Conservation (phyloP, 768 basidiomycete genomes). For the Coprinellus micaceus region DNA sequence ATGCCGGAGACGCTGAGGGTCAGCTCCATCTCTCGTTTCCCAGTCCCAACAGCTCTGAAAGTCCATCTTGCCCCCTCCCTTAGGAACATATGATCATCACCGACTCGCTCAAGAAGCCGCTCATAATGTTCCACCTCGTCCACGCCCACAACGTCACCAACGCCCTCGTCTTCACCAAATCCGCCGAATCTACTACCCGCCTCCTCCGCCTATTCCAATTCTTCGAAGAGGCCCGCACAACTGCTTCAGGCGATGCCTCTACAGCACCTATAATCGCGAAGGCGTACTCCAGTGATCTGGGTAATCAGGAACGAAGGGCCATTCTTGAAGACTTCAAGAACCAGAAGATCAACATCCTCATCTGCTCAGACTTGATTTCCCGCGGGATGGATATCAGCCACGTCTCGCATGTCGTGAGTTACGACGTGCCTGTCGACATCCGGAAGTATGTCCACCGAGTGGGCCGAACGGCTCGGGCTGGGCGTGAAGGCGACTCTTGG, state of each 20-base stretch:
- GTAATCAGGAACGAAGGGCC: constrained; percentile 63
- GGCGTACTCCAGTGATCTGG: constrained; percentile 86
- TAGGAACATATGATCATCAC: constrained; percentile 89
- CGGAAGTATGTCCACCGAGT: constrained; percentile 97
- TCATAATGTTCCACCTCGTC: constrained; percentile 85
- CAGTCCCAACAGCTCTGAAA: neutral
- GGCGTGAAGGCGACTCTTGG: constrained; percentile 87
- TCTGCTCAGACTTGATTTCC: constrained; percentile 96
- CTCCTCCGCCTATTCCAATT: constrained; percentile 79
- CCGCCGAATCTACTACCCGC: constrained; percentile 82
- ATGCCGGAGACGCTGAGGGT: constrained; percentile 80
- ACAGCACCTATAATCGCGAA: constrained; percentile 42
- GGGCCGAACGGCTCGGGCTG: constrained; percentile 93
- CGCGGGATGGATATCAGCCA: constrained; percentile 93
- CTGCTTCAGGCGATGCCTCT: constrained; percentile 9
- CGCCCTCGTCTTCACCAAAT: constrained; percentile 94
- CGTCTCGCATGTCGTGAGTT: constrained; percentile 90
- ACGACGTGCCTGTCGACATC: constrained; percentile 96
- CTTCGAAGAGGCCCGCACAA: constrained; percentile 55
- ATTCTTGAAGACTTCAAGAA: constrained; percentile 80
- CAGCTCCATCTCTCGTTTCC: constrained; percentile 21
- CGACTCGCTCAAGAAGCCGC: constrained; percentile 76
- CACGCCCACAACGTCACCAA: constrained; percentile 57
- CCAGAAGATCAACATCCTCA: constrained; percentile 77
- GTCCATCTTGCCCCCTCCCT: neutral